phyloP scores from a whole-genome alignment of 371 early-diverging fungal species.

The Pancytospora epiphaga region DNA sequence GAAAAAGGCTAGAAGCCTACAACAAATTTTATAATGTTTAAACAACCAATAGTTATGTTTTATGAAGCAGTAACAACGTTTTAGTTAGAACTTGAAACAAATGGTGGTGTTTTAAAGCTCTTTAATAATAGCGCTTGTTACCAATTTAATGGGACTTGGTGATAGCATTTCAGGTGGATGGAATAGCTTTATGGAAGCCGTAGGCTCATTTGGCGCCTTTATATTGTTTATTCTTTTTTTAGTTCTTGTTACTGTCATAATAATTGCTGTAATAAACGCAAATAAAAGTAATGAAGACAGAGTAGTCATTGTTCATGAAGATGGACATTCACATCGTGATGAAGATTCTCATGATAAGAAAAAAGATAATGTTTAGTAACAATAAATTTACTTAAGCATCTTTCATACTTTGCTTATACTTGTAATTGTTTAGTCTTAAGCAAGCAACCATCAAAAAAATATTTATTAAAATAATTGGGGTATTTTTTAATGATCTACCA shows the following conservation, averaged over 20 bases:
- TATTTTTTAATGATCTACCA: too few species aligned
- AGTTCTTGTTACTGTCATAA: not conserved
- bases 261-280: not conserved
- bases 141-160: not conserved
- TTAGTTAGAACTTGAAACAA: too few species aligned
- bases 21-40: too few species aligned
- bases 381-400: too few species aligned
- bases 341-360: not conserved
- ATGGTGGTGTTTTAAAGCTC: not conserved
- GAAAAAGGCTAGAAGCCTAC: too few species aligned
- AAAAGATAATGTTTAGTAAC: too few species aligned
- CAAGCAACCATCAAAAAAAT: too few species aligned
- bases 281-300: not conserved
- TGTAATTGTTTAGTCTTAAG: too few species aligned
- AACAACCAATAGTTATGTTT: too few species aligned
- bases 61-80: too few species aligned
- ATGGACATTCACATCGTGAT: not conserved
- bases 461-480: too few species aligned
- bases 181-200: not conserved
- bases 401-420: too few species aligned
- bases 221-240: not conserved
- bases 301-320: not conserved
- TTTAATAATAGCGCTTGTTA: not conserved
- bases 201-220: not conserved
- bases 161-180: not conserved